Percentiles rank a stretch among this genome's conserved stretches.
Evolutionary conservation across 306 rosid species (phyloP).

Genomic region (Trifolium pratense): DNA sequence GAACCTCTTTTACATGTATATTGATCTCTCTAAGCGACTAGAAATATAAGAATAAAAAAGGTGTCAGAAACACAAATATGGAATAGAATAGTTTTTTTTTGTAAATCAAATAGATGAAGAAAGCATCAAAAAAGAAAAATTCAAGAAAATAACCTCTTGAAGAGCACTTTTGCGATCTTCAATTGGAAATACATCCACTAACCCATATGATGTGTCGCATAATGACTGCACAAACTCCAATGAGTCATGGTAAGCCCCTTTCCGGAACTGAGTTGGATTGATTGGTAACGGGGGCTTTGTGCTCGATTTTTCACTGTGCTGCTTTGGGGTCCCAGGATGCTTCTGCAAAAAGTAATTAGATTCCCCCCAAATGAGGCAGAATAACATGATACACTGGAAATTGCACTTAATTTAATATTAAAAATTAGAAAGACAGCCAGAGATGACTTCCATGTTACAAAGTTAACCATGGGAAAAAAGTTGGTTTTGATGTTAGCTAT

Average conservation of each 20-base stretch:
- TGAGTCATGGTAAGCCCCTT: slow-evolving; percentile 91
- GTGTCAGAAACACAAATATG: slow-evolving; percentile 43
- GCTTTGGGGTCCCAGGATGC: slow-evolving; percentile 84
- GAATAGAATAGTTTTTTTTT: neutral
- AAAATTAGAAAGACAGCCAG: slow-evolving; percentile 16
- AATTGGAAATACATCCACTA: slow-evolving; percentile 95
- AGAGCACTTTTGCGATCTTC: slow-evolving; percentile 99
- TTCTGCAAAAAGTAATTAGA: slow-evolving; percentile 60
- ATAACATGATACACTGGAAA: neutral
- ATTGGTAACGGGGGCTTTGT: slow-evolving; percentile 88
- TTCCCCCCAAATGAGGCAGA: slow-evolving; percentile 30
- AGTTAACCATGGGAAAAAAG: neutral
- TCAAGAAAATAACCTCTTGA: slow-evolving; percentile 69
- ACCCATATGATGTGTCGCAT: slow-evolving; percentile 92
- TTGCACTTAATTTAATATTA: slow-evolving; percentile 5
- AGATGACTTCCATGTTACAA: slow-evolving; percentile 1
- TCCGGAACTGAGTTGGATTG: slow-evolving; percentile 70
- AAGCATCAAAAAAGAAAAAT: slow-evolving; percentile 33
- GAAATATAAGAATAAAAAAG: slow-evolving; percentile 46
- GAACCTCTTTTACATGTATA: slow-evolving; percentile 70
- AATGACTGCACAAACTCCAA: slow-evolving; percentile 90
- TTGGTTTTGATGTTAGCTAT: neutral
- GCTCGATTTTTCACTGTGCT: slow-evolving; percentile 65
- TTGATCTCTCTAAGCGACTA: slow-evolving; percentile 91
- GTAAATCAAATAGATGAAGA: slow-evolving; percentile 39